Percentiles rank a stretch among this genome's conserved stretches.
phyloP scores from a whole-genome alignment of 805 yeast species.

The Candida nemodendra region DNA sequence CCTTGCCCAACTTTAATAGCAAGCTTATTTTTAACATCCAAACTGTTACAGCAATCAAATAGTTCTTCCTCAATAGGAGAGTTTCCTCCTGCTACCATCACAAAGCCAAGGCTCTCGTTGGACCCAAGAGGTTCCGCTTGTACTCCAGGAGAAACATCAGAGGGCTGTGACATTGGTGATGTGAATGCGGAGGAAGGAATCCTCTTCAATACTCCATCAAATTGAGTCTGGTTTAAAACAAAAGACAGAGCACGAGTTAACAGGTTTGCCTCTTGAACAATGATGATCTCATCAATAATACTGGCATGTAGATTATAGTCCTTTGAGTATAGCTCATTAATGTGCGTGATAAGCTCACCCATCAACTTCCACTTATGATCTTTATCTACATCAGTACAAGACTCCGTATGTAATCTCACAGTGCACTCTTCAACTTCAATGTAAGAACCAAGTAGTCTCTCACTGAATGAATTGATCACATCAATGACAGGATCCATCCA shows the following conservation, averaged over 20 bases:
- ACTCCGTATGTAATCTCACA: slow-evolving; percentile 72
- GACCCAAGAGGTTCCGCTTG: slow-evolving; percentile 6
- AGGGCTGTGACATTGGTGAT: slow-evolving; percentile 15
- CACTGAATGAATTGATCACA: slow-evolving; percentile 59
- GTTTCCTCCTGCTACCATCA: slow-evolving; percentile 63
- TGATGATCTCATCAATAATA: slow-evolving; percentile 63
- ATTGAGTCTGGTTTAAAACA: slow-evolving; percentile 37
- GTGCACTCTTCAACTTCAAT: slow-evolving; percentile 74
- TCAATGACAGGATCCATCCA: slow-evolving; percentile 63
- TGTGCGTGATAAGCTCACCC: slow-evolving; percentile 84
- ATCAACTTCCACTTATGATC: slow-evolving; percentile 66
- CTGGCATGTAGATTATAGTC: slow-evolving; percentile 71
- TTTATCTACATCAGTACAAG: slow-evolving; percentile 54
- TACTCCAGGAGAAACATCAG: slow-evolving; percentile 11
- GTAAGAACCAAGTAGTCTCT: slow-evolving; percentile 77
- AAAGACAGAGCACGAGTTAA: slow-evolving; percentile 56
- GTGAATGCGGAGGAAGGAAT: slow-evolving; percentile 25
- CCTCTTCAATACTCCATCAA: slow-evolving; percentile 16
- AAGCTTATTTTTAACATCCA: slow-evolving; percentile 44
- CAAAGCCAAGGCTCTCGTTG: slow-evolving; percentile 35
- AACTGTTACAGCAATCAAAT: slow-evolving; percentile 51
- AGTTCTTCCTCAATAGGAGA: slow-evolving; percentile 69
- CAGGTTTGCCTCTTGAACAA: slow-evolving; percentile 66
- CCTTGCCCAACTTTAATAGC: slow-evolving; percentile 59
- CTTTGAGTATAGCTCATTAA: slow-evolving; percentile 69